Evolutionary conservation across 2,329 filamentous ascomycete species (phyloP).

Genomic region (Pyricularia sp.): DNA sequence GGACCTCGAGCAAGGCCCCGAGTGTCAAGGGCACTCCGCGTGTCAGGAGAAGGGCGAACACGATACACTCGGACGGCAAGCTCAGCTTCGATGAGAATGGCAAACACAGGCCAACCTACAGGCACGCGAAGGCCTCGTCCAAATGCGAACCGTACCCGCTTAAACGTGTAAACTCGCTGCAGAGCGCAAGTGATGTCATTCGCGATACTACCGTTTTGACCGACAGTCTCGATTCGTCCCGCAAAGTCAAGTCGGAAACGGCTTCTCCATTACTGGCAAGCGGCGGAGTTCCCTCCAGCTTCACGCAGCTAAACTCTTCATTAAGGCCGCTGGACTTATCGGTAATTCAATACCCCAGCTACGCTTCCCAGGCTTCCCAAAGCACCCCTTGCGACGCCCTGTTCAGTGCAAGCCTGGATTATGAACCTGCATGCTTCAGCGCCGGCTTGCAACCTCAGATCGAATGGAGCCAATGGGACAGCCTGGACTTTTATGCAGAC

Average conservation of each 20-base stretch:
- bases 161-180: slow-evolving; percentile 47
- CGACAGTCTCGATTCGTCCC: slow-evolving; percentile 28
- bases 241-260: slow-evolving; percentile 51
- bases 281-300: slow-evolving; percentile 24
- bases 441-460: slow-evolving; percentile 48
- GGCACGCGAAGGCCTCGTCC: slow-evolving; percentile 50
- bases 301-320: slow-evolving; percentile 42
- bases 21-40: slow-evolving; percentile 27
- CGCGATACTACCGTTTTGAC: slow-evolving; percentile 29
- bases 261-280: slow-evolving; percentile 47
- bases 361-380: slow-evolving; percentile 25
- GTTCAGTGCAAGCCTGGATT: slow-evolving; percentile 34
- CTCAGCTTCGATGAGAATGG: slow-evolving; percentile 54
- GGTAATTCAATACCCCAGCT: slow-evolving; percentile 40
- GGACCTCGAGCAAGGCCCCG: slow-evolving; percentile 15
- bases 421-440: slow-evolving; percentile 52
- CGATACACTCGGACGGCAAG: slow-evolving; percentile 50
- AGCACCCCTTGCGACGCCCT: not conserved
- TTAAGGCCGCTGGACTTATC: slow-evolving; percentile 51
- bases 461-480: slow-evolving; percentile 41
- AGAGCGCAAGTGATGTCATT: slow-evolving; percentile 30
- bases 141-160: slow-evolving; percentile 55
- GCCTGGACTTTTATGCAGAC: slow-evolving; percentile 29
- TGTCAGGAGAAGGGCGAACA: slow-evolving; percentile 39
- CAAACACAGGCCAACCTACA: slow-evolving; percentile 53